phyloP scores from a whole-genome alignment of 176 grass and related monocot species.

The Juncus inflexus region DNA sequence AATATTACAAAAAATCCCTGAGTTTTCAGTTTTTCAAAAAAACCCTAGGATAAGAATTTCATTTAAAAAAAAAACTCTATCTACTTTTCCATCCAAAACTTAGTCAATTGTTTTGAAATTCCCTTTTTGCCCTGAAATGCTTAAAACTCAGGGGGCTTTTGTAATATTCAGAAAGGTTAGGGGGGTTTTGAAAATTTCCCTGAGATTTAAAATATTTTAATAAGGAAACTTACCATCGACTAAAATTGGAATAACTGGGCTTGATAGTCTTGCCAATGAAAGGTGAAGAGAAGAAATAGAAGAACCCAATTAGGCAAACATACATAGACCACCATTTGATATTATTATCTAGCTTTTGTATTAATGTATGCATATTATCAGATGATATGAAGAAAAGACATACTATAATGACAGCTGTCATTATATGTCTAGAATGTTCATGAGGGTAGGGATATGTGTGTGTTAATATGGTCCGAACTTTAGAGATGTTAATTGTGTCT shows the following conservation, averaged over 20 bases:
- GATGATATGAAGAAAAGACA: constrained; percentile 86
- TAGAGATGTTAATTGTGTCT: constrained; percentile 68
- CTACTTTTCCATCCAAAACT: no score
- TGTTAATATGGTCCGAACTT: constrained; percentile 76
- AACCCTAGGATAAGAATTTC: not conserved
- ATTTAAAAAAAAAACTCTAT: no score
- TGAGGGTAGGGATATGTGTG: constrained; percentile 82
- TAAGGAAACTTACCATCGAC: constrained; percentile 55
- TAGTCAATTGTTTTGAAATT: no score
- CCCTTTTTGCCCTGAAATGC: no score
- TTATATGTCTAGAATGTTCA: constrained; percentile 82
- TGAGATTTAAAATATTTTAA: no score
- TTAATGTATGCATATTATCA: constrained; percentile 80
- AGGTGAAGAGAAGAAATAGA: constrained; percentile 94
- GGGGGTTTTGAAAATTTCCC: no score
- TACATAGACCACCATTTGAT: constrained; percentile 99
- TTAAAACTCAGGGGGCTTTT: no score
- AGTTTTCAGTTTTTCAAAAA: not conserved
- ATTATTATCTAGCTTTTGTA: constrained; percentile 85
- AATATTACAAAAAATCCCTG: constrained; percentile 7
- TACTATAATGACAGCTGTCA: constrained; percentile 77
- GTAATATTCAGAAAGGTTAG: no score
- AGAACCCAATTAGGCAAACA: constrained; percentile 92
- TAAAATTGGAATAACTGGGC: constrained; percentile 92
- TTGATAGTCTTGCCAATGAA: constrained; percentile 91